Evolutionary conservation across 1,284 basidiomycete species (phyloP).

Genomic region (Trametes versicolor): DNA sequence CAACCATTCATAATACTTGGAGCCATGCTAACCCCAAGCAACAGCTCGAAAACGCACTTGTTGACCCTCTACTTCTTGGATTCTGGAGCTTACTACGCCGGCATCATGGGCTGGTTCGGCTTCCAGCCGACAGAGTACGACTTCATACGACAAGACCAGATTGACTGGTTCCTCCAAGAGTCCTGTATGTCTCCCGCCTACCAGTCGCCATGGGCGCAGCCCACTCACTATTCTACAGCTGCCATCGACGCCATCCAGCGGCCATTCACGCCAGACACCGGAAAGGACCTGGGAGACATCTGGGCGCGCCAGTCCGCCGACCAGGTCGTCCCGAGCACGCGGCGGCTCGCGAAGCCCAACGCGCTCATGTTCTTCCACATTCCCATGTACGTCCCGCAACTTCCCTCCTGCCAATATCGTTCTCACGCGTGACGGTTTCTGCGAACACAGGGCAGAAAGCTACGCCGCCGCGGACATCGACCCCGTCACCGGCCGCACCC

Average conservation of each 20-base stretch:
- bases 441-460: constrained; percentile 57
- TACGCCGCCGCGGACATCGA: constrained; percentile 68
- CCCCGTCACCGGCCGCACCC: constrained; percentile 59
- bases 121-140: constrained; percentile 80
- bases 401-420: not conserved
- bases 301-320: constrained; percentile 63
- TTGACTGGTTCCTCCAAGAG: constrained; percentile 88
- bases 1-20: too few relatives aligned
- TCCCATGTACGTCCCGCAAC: constrained; percentile 70
- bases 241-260: constrained; percentile 76
- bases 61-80: constrained; percentile 95
- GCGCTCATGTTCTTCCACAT: constrained; percentile 97
- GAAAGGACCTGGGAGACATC: constrained; percentile 70
- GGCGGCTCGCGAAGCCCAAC: constrained; percentile 86
- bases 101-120: constrained; percentile 66
- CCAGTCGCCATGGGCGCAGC: not conserved
- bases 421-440: not conserved
- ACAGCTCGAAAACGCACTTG: constrained; percentile 85
- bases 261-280: constrained; percentile 82
- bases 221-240: constrained; percentile 21
- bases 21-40: too few relatives aligned
- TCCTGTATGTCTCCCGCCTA: constrained; percentile 55
- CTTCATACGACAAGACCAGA: constrained; percentile 84
- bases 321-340: constrained; percentile 63
- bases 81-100: constrained; percentile 80